phyloP scores from a whole-genome alignment of 768 basidiomycete genomes.

The Boletus vinaceobasis region DNA sequence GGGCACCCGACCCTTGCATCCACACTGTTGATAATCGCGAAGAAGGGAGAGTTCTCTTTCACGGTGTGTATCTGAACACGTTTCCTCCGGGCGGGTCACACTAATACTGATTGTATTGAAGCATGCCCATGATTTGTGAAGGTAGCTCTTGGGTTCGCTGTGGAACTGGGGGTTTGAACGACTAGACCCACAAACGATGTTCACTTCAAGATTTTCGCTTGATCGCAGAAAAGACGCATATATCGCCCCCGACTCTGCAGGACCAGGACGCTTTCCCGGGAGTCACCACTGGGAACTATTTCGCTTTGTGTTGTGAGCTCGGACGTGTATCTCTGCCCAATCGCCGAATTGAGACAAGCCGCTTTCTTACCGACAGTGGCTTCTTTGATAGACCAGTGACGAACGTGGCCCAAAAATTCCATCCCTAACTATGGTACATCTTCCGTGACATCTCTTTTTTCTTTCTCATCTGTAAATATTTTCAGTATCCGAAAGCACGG shows the following conservation, averaged over 20 bases:
- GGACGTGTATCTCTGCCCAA: neutral
- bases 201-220: neutral
- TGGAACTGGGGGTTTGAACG: slow-evolving; percentile 41
- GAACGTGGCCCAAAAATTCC: neutral
- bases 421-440: neutral
- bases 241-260: too few relatives aligned
- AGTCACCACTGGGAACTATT: neutral
- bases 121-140: slow-evolving; percentile 62
- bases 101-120: neutral
- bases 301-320: neutral
- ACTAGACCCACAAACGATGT: slow-evolving; percentile 1
- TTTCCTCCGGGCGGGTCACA: neutral
- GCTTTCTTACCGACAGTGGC: neutral
- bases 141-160: slow-evolving; percentile 53
- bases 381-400: neutral
- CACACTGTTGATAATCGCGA: slow-evolving; percentile 33
- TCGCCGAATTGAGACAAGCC: neutral
- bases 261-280: too few relatives aligned
- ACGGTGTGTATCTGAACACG: slow-evolving; percentile 17
- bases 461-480: neutral
- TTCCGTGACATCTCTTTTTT: neutral
- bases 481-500: slow-evolving; percentile 13
- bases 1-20: slow-evolving; percentile 41
- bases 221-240: neutral
- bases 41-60: slow-evolving; percentile 42